Evolutionary conservation across 345 rosid species (phyloP), one percentile per base, ranked within the genome.

Genomic region (Eucalyptus pauciflora): DNA sequence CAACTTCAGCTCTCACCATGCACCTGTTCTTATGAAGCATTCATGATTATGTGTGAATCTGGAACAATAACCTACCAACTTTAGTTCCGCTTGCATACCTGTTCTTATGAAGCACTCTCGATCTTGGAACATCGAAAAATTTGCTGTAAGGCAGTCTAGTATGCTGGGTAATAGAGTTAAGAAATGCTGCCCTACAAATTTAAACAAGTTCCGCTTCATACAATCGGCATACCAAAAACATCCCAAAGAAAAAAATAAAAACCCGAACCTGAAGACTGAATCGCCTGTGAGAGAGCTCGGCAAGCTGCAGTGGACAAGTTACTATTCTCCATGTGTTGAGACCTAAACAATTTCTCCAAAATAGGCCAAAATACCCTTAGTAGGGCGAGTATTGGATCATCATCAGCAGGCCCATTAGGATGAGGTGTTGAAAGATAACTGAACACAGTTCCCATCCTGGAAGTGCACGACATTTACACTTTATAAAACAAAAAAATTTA

Each of bases 81-180:
- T 50, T 13, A 50, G 46, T 86, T 41, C 48, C 25, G 29, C 20
- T 29, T 41, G 46, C 90, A 71, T 91, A 97, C 99, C 99, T 91
- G 99, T 94, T 93, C 95, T 93, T 87, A 97, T 95, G 91, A 94
- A 97, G 94, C 99, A 97, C 87, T 96, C 99, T 88, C 94, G 98
- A 91, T 91, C 94, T 91, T 97, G 98, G 91, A 92, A 96, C 62
- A 95, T 94, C 87, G 96, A 86, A 90, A 96, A 97, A 88, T 97
- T 97, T 89, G 94, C 92, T 31, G 99, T 96, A 88, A 97, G 93
- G 91, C 98, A 96, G 91, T 97, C 98, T 43, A 97, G 93, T 88
- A 97, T 94, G 90, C 90, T 93, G 81, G 99, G 99, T 88, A 97
- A 93, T 87, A 96, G 93, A 88, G 93, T 88, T 88, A 92, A 91